A percentile compares a stretch with the other conserved stretches of the same genome.
phyloP scores from a whole-genome alignment of 2,329 filamentous ascomycete genomes.

The Gnomoniopsis sp. region DNA sequence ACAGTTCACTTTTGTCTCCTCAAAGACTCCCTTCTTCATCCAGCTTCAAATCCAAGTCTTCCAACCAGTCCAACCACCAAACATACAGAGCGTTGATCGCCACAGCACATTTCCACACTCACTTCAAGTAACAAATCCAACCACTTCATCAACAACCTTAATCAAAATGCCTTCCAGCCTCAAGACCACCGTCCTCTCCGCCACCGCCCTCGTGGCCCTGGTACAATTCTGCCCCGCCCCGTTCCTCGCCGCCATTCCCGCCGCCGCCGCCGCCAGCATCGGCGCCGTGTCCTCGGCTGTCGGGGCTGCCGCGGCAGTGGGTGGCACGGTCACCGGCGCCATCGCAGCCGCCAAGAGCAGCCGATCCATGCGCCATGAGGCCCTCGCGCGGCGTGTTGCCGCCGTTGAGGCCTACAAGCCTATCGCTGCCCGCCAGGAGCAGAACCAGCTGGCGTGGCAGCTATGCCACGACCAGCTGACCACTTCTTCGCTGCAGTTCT shows the following conservation, averaged over 20 bases:
- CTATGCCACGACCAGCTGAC: conserved; percentile 14
- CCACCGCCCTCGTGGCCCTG: conserved; percentile 8
- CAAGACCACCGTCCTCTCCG: conserved; percentile 6
- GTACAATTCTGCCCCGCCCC: conserved; percentile 17
- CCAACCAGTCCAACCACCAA: too few relatives aligned
- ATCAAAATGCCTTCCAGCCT: conserved; percentile 18
- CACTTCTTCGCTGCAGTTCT: conserved; percentile 12
- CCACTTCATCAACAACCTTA: too few relatives aligned
- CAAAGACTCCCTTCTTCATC: too few relatives aligned
- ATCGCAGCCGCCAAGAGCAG: neutral
- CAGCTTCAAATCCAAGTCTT: too few relatives aligned
- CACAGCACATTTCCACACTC: too few relatives aligned
- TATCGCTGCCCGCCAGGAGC: neutral
- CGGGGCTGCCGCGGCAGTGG: neutral
- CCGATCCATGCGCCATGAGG: too few relatives aligned
- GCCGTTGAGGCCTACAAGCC: neutral
- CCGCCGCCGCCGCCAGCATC: neutral
- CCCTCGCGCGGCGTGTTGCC: too few relatives aligned
- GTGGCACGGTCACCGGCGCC: neutral
- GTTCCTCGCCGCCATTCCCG: conserved; percentile 11
- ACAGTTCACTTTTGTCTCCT: too few relatives aligned
- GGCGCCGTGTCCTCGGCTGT: neutral
- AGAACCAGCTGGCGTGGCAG: conserved; percentile 13
- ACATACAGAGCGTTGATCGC: too few relatives aligned
- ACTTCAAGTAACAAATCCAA: too few relatives aligned